A percentile compares a stretch with the other conserved stretches of the same genome.
Conservation (phyloP, 345 rosid species). For the Excoecaria cochinchinensis region DNA sequence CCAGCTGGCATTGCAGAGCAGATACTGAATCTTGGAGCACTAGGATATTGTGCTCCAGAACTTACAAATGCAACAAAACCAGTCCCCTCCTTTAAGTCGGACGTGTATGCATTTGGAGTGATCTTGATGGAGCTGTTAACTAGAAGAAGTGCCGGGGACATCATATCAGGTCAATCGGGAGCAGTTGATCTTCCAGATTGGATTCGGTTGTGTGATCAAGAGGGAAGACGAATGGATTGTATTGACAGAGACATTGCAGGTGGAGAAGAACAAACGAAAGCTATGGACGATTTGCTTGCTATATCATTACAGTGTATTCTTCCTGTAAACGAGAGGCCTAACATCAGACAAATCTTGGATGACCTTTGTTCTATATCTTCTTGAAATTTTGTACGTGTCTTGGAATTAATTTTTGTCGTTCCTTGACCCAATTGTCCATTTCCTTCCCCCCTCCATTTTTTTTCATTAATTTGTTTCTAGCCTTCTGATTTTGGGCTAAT, state of each 20-base stretch:
- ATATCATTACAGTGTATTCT: constrained; percentile 78
- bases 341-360: constrained; percentile 80
- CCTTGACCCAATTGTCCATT: constrained; percentile 41
- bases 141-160: constrained; percentile 86
- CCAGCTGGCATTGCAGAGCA: constrained; percentile 83
- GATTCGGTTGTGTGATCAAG: constrained; percentile 79
- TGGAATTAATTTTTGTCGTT: constrained; percentile 47
- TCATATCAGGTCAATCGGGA: constrained; percentile 92
- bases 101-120: constrained; percentile 85
- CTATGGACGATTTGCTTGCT: constrained; percentile 86
- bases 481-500: constrained; percentile 44
- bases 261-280: constrained; percentile 74
- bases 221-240: constrained; percentile 89
- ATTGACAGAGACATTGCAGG: constrained; percentile 82
- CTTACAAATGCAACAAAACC: constrained; percentile 69
- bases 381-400: constrained; percentile 67
- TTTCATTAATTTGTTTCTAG: constrained; percentile 41
- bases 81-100: constrained; percentile 64
- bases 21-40: constrained; percentile 82
- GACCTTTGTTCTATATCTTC: constrained; percentile 63
- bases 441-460: neutral
- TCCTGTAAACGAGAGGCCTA: constrained; percentile 87
- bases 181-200: constrained; percentile 90
- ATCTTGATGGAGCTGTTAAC: constrained; percentile 88
- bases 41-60: constrained; percentile 91